Evolutionary conservation across 768 basidiomycete genomes (phyloP).

Genomic region (Cystobasidium onofrii): DNA sequence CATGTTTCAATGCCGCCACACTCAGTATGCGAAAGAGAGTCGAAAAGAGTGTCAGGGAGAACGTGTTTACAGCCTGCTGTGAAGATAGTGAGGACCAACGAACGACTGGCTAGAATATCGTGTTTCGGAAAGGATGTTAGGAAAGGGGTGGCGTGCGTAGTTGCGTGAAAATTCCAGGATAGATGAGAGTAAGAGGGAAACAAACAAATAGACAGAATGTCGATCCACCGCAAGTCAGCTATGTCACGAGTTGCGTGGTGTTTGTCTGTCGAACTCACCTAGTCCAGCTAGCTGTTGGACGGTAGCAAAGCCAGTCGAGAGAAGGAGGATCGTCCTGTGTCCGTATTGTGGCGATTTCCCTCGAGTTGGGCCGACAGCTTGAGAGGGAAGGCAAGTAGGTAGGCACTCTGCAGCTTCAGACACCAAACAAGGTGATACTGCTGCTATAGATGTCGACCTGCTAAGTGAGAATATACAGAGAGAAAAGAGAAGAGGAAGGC

Average conservation of each 20-base stretch:
- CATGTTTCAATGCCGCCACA: not conserved
- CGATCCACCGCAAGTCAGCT: too few species aligned
- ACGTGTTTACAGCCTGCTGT: not conserved
- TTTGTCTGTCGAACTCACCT: too few species aligned
- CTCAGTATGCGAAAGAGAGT: too few species aligned
- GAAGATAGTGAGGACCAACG: not conserved
- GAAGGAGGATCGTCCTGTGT: not conserved
- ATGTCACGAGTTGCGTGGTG: too few species aligned
- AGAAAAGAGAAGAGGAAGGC: too few species aligned
- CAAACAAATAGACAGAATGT: not conserved
- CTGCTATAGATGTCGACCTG: too few species aligned
- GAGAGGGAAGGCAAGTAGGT: not conserved
- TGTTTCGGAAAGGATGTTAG: too few species aligned
- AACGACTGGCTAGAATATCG: not conserved
- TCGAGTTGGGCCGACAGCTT: not conserved
- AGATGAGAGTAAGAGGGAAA: not conserved
- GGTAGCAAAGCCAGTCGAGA: not conserved
- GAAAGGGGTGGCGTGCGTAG: not conserved
- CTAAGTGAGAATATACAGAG: too few species aligned
- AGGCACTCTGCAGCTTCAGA: too few species aligned
- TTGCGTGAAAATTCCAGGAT: not conserved
- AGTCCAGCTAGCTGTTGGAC: not conserved
- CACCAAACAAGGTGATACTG: too few species aligned
- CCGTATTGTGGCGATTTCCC: not conserved
- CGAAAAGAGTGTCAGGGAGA: too few species aligned